Conservation (phyloP, 2,329 filamentous ascomycete genomes). For the Trichoderma sp. region DNA sequence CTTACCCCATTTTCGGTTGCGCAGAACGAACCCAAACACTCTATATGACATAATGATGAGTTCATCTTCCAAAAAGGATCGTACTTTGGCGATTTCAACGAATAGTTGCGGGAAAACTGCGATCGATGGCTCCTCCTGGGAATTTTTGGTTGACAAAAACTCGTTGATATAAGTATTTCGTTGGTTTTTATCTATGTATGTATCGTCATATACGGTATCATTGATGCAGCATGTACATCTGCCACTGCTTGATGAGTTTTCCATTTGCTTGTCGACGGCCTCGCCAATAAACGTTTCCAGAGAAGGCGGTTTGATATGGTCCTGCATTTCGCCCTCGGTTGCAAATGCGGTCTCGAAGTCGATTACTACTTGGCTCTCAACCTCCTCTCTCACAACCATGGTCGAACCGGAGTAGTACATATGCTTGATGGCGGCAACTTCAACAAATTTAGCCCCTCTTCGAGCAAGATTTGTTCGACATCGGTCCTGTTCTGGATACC, state of each 20-base stretch:
- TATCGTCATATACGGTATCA: background rate
- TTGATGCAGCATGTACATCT: background rate
- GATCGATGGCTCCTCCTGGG: background rate
- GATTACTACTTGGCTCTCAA: slow-evolving; percentile 13
- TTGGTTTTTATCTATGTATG: slow-evolving; percentile 4
- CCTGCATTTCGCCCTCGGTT: no score
- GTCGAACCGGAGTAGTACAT: slow-evolving; percentile 27
- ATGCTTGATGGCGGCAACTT: slow-evolving; percentile 22
- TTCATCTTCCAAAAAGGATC: slow-evolving; percentile 25
- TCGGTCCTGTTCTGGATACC: background rate
- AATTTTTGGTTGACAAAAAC: background rate
- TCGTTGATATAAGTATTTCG: background rate
- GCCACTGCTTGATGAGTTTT: no score
- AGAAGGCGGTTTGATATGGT: no score
- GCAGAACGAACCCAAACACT: slow-evolving; percentile 34
- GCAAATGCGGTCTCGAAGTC: slow-evolving; percentile 3
- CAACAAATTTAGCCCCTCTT: slow-evolving; percentile 25
- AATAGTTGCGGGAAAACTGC: background rate
- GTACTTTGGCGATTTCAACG: background rate
- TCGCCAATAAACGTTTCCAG: no score
- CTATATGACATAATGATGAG: slow-evolving; percentile 32
- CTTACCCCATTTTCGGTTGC: slow-evolving; percentile 34
- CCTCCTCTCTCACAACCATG: background rate
- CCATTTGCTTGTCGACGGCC: background rate
- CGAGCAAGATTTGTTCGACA: slow-evolving; percentile 22